Evolutionary conservation across 2,329 filamentous ascomycete genomes (phyloP).

Genomic region (Apiospora marii): DNA sequence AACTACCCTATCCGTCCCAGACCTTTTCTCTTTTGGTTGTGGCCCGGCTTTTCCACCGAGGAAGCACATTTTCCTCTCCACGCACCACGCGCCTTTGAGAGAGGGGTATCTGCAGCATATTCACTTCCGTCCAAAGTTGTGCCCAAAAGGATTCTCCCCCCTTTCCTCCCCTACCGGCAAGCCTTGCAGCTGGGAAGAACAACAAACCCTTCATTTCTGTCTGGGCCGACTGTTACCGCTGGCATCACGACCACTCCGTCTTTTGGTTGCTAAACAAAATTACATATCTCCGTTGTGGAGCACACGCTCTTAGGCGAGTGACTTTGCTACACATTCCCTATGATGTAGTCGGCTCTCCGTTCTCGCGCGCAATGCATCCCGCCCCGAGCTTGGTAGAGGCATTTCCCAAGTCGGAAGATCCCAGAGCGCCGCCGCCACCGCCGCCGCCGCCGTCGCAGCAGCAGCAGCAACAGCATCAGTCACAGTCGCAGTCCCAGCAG

Average conservation of each 20-base stretch:
- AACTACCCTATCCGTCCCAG: slow-evolving; percentile 19
- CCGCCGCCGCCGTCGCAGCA: slow-evolving; percentile 26
- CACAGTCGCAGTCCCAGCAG: slow-evolving; percentile 24
- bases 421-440: slow-evolving; percentile 39
- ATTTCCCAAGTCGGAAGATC: slow-evolving; percentile 45
- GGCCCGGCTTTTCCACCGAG: slow-evolving; percentile 19
- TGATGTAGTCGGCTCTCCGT: slow-evolving; percentile 26
- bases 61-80: slow-evolving; percentile 21
- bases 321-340: slow-evolving; percentile 20
- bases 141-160: slow-evolving; percentile 19
- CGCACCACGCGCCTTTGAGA: slow-evolving; percentile 19
- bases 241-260: not conserved
- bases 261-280: not conserved
- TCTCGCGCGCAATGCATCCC: slow-evolving; percentile 41
- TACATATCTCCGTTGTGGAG: slow-evolving; percentile 14
- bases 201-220: not conserved
- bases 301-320: slow-evolving; percentile 21
- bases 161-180: slow-evolving; percentile 17
- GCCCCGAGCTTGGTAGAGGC: slow-evolving; percentile 45
- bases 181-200: slow-evolving; percentile 10
- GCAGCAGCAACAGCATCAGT: slow-evolving; percentile 33
- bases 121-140: slow-evolving; percentile 19
- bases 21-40: slow-evolving; percentile 16
- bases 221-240: not conserved
- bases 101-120: slow-evolving; percentile 22